Base-by-base conservation (phyloP, 169 alveolate genomes). In the Eimeria tenella region DNA sequence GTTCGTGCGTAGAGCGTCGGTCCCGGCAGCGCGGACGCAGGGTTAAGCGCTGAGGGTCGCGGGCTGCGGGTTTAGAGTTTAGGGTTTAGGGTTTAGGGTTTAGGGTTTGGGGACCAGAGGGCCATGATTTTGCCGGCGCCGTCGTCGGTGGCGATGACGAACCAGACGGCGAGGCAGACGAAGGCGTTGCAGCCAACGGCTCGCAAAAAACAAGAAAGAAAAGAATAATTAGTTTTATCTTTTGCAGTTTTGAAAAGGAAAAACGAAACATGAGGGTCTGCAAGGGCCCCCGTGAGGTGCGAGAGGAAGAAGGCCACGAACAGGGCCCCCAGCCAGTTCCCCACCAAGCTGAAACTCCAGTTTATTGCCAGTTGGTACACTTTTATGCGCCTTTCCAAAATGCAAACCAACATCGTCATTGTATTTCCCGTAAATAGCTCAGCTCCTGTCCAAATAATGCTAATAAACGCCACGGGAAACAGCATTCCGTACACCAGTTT, bases 81-180 rank as follows among this genome's bases (percentile, higher is more conserved):
- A 68, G 77, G 77, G 77, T 68, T 68, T 68, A 68, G 81, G 81
- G 81, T 71, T 71, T 71, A 71, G 53, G 53, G 86, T 49, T 23
- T 42, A 82, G 77, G 68, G 58, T 25, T 63, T 19, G 15, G 19
- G 31, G 86, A 90, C 94, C 89, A 75, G 52, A 90, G 68, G 42
- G 70, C 86, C 19, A 90, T 58, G 42, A 62, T 62, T 25, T 90
- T 90, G 3, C 94, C 94, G 3, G 94, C 94, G 15, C 88, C 94
- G 49, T 89, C 94, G 62, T 89, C 94, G 1, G 94, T 52, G 19
- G 94, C 94, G 68, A 75, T 74, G 70, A 89, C 94, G 63, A 74
- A 74, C 94, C 94, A 89, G 55, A 89, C 94, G 3, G 94, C 94
- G 70, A 89, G 94, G 86, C 94, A 89, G 21, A 89, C 94, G 65